Evolutionary conservation across 306 rosid genomes (phyloP).

Genomic region (Mimosa bimucronata): DNA sequence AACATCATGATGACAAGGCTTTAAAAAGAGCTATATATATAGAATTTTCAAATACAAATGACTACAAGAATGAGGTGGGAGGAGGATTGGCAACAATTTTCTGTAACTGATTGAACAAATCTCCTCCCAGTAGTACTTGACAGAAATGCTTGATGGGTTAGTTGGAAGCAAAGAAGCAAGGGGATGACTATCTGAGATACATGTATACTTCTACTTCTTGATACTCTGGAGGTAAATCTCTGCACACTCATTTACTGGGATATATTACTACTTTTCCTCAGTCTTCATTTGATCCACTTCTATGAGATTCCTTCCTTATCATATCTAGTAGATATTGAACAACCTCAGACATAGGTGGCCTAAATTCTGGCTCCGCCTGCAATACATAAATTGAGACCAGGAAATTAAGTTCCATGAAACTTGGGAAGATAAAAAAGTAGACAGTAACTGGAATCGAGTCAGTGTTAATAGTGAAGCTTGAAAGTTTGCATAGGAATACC

Average conservation of each 20-base stretch:
- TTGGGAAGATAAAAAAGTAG: neutral
- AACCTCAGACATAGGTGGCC: constrained; percentile 94
- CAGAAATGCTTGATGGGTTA: constrained; percentile 45
- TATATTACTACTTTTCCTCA: constrained; percentile 44
- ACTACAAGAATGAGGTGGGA: constrained; percentile 25
- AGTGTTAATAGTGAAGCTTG: neutral
- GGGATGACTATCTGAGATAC: constrained; percentile 28
- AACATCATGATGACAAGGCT: constrained; percentile 29
- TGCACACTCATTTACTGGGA: constrained; percentile 35
- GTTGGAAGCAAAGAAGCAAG: constrained; percentile 30
- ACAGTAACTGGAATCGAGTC: neutral
- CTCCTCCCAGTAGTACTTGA: constrained; percentile 21
- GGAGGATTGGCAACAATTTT: constrained; percentile 26
- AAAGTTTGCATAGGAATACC: constrained; percentile 46
- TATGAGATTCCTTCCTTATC: constrained; percentile 69
- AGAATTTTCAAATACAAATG: constrained; percentile 37
- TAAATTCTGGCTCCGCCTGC: constrained; percentile 90
- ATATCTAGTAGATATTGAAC: constrained; percentile 82
- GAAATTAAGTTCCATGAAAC: constrained; percentile 4
- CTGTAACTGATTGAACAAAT: constrained; percentile 30
- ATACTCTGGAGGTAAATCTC: constrained; percentile 37
- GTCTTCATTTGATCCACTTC: constrained; percentile 65
- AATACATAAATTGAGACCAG: constrained; percentile 30
- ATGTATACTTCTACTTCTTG: constrained; percentile 31
- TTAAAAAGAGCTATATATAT: constrained; percentile 31